These are phyloP conservation scores for Solanum megistacrolobum DNA, from an alignment of 257 asterid species.

Conservation along the genomic window DNA sequence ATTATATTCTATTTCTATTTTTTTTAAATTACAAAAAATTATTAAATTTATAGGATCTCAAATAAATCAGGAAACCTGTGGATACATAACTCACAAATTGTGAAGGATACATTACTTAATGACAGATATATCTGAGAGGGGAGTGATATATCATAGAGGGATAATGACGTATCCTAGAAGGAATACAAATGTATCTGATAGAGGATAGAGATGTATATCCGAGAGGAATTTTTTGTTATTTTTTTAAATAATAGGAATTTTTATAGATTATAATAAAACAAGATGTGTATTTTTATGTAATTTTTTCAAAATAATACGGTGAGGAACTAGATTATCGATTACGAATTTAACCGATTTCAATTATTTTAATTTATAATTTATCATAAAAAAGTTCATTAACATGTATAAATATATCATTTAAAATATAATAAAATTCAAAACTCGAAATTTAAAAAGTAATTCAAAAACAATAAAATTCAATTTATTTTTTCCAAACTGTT, in stretches of 20 bases:
- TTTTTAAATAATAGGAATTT: too few relatives aligned
- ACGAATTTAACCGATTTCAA: background rate
- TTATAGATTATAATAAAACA: too few relatives aligned
- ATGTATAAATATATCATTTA: background rate
- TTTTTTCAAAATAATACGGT: background rate
- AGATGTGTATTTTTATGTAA: too few relatives aligned
- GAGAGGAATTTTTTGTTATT: background rate
- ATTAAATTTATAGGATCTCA: background rate
- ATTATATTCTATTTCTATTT: too few relatives aligned
- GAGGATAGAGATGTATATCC: background rate
- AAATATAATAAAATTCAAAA: background rate
- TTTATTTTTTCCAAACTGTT: too few relatives aligned
- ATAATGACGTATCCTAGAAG: background rate
- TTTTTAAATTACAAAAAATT: too few relatives aligned
- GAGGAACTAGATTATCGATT: background rate
- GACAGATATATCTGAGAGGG: background rate
- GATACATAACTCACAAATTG: background rate
- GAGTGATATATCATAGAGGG: background rate
- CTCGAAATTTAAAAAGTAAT: too few relatives aligned
- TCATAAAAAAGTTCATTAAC: background rate
- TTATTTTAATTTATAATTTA: background rate
- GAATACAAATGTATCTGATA: too few relatives aligned
- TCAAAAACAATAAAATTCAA: background rate
- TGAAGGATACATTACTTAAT: background rate
- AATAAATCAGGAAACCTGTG: accelerated